Conservation (phyloP, 306 rosid species). For the Cucurbita argyrosperma region DNA sequence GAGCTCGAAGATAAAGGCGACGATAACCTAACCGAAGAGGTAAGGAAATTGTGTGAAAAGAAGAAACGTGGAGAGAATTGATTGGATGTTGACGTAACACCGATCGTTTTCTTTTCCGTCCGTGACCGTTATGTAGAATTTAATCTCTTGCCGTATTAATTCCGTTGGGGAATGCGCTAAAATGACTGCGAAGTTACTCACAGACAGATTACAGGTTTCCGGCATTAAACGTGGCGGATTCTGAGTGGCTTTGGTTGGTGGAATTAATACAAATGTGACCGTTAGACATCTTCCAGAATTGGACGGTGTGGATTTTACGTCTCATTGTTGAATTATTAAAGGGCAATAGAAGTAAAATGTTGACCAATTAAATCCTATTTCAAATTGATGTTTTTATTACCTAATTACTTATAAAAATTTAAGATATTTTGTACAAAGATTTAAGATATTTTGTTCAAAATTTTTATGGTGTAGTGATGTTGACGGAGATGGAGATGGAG, state of each 20-base stretch:
- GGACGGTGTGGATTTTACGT: slow-evolving; percentile 7
- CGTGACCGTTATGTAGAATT: not conserved
- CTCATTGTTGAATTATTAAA: not conserved
- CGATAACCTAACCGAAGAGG: not conserved
- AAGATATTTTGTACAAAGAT: no score
- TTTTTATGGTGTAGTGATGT: no score
- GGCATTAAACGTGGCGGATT: not conserved
- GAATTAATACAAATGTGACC: not conserved
- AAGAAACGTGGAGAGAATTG: not conserved
- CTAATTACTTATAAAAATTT: not conserved
- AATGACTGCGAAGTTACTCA: not conserved
- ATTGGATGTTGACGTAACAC: not conserved
- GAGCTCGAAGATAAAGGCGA: not conserved
- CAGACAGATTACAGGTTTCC: not conserved
- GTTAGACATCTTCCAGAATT: not conserved
- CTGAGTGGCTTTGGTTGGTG: not conserved
- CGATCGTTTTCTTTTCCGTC: not conserved
- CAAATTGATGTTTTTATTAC: not conserved
- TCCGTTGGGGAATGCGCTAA: not conserved
- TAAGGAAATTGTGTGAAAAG: not conserved
- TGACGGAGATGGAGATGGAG: no score
- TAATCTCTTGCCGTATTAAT: not conserved
- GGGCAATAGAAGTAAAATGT: not conserved
- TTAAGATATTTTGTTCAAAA: no score
- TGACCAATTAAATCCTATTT: not conserved